Evolutionary conservation across 768 basidiomycete genomes (phyloP), one percentile per base, ranked within the genome.

Genomic region (Nidula microcarpa): DNA sequence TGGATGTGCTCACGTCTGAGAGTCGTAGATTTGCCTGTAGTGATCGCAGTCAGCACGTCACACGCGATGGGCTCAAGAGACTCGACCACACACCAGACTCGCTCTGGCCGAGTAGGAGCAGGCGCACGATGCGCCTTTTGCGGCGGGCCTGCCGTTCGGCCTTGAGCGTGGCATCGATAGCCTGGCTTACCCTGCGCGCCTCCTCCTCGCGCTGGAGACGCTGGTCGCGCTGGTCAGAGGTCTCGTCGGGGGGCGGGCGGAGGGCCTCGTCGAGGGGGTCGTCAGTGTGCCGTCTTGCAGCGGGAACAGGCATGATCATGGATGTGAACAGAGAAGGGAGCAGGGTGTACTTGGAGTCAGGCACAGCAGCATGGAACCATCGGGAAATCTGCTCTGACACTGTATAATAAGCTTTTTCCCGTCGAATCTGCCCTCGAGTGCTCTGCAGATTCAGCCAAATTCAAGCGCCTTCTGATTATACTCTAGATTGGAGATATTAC

Each of bases 91-190:
- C 65, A 85, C 89, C 89, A 6, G 85, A 88, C 73, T 92, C 89
- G 70, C 86, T 89, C 74, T 91, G 90, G 6, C 90, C 90, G 1
- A 92, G 80, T 17, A 92, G 74, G 44, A 92, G 71, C 11, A 92
- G 76, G 54, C 86, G 74, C 52, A 92, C 89, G 53, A 88, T 76
- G 46, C 79, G 79, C 64, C 77, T 84, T 75, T 87, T 90, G 70
- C 81, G 78, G 55, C 76, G 65, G 1, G 81, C 78, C 59, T 82
- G 84, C 34, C 78, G 77, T 64, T 87, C 84, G 5, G 77, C 75
- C 62, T 80, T 84, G 73, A 93, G 83, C 47, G 74, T 73, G 53
- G 88, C 86, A 72, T 91, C 89, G 69, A 91, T 91, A 51, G 78
- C 84, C 50, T 70, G 76, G 65, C 84, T 87, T 53, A 89, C 72